Conservation (phyloP, 1,139 yeast species). For the Taiozyma sp. region DNA sequence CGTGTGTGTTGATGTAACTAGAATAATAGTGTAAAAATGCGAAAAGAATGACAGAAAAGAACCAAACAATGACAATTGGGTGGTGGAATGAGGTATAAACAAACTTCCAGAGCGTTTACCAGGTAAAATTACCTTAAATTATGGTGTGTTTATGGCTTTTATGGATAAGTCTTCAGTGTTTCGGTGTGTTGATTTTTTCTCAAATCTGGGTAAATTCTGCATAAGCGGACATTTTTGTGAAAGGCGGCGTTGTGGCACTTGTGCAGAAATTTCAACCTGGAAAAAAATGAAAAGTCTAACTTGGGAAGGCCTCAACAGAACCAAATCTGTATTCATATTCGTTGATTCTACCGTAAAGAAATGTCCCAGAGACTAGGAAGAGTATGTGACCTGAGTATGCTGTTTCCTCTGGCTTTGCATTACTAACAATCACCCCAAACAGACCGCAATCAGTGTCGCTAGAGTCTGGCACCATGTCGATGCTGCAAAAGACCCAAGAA, state of each 20-base stretch:
- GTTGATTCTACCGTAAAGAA: background rate
- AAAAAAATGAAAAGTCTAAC: background rate
- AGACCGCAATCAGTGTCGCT: constrained; percentile 54
- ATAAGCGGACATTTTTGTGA: background rate
- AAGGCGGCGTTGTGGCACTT: background rate
- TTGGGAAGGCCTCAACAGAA: background rate
- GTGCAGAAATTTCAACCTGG: background rate
- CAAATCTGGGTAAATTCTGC: background rate
- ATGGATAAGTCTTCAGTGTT: background rate
- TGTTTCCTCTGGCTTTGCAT: too few relatives aligned
- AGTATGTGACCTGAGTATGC: constrained; percentile 18
- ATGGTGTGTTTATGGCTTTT: background rate
- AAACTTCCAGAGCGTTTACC: background rate
- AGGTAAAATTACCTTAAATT: background rate
- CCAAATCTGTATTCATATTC: background rate
- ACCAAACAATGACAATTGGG: background rate
- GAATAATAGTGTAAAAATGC: background rate
- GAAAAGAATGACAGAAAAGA: background rate
- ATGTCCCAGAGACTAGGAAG: constrained; percentile 36
- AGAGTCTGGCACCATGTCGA: constrained; percentile 96
- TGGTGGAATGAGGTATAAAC: background rate
- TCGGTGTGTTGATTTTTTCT: background rate
- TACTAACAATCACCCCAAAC: background rate
- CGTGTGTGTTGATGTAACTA: background rate
- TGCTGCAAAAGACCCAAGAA: constrained; percentile 74